A percentile compares a stretch with the other conserved stretches of the same genome.
Conservation (phyloP, 2,329 filamentous ascomycete genomes). For the Pseudocercospora fuligena region DNA sequence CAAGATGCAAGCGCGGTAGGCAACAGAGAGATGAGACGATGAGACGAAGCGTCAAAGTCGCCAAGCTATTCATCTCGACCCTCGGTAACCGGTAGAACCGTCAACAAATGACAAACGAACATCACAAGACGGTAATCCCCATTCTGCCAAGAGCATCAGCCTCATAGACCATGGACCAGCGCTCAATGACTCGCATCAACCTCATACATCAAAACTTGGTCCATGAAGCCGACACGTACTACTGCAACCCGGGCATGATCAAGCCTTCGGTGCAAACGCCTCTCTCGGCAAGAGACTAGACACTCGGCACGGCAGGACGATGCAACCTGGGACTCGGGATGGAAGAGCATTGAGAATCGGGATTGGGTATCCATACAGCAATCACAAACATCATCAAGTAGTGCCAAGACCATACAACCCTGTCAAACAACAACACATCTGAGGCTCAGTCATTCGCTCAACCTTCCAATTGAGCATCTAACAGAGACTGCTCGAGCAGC, state of each 20-base stretch:
- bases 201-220: background rate
- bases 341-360: background rate
- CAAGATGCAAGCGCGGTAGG: no score
- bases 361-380: background rate
- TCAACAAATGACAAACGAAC: no score
- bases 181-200: background rate
- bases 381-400: background rate
- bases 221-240: background rate
- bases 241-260: background rate
- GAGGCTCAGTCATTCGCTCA: background rate
- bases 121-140: no score
- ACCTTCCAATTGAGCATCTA: background rate
- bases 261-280: conserved; percentile 3
- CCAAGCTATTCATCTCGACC: background rate
- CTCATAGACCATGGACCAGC: background rate
- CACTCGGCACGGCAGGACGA: background rate
- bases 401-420: background rate
- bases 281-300: background rate
- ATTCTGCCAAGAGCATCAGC: background rate
- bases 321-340: background rate
- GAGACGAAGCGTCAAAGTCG: background rate
- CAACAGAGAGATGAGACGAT: no score
- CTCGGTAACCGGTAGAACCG: no score
- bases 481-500: background rate
- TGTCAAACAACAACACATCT: background rate